These are phyloP conservation scores for Kingdonia uniflora DNA, from an alignment of 164 flowering plant genomes.

Conservation along the genomic window DNA sequence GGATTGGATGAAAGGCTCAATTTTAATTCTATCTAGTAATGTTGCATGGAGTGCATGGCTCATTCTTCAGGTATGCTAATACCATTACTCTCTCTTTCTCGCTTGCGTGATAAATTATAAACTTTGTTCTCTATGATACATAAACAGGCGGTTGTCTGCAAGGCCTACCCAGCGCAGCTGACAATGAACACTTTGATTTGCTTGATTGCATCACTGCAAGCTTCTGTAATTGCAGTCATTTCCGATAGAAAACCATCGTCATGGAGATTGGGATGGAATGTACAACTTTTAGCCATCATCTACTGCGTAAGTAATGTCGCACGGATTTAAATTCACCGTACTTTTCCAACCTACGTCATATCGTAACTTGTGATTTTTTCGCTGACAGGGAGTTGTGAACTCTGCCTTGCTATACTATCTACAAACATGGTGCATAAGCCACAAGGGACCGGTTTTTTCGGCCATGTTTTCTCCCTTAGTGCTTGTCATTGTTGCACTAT, in stretches of 20 bases:
- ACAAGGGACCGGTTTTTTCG: slow-evolving; percentile 38
- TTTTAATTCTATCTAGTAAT: slow-evolving; percentile 18
- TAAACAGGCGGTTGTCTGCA: slow-evolving; percentile 21
- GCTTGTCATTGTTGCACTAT: slow-evolving; percentile 20
- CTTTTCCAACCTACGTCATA: no score
- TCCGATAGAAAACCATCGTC: slow-evolving; percentile 18
- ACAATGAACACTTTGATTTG: slow-evolving; percentile 29
- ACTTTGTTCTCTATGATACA: no score
- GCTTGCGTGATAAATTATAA: no score
- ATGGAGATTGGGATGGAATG: slow-evolving; percentile 34
- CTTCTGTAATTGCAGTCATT: slow-evolving; percentile 23
- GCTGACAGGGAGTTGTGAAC: slow-evolving; percentile 24
- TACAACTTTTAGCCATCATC: slow-evolving; percentile 29
- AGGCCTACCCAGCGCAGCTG: slow-evolving; percentile 31
- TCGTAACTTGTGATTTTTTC: background rate
- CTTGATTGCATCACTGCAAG: slow-evolving; percentile 34
- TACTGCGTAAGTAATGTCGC: slow-evolving; percentile 19
- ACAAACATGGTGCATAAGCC: slow-evolving; percentile 32
- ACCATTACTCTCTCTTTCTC: no score
- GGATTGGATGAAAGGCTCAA: slow-evolving; percentile 37
- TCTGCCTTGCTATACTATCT: slow-evolving; percentile 24
- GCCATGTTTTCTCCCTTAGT: slow-evolving; percentile 36
- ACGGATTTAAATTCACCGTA: background rate
- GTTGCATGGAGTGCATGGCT: slow-evolving; percentile 28
- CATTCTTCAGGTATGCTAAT: slow-evolving; percentile 30